phyloP scores from a whole-genome alignment of 2,329 filamentous ascomycete species.

The Fusarium sp. region DNA sequence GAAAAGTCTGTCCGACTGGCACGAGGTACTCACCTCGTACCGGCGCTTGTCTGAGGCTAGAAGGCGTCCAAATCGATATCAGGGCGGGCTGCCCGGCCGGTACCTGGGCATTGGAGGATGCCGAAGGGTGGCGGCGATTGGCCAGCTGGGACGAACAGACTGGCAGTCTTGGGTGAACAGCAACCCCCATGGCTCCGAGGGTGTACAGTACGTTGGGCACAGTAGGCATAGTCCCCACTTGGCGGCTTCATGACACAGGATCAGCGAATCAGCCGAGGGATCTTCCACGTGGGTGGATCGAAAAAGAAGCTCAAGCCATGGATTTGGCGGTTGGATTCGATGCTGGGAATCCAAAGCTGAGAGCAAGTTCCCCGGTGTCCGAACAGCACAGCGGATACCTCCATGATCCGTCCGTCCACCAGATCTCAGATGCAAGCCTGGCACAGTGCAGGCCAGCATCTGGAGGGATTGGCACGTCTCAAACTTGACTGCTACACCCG shows the following conservation, averaged over 20 bases:
- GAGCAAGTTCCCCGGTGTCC: slow-evolving; percentile 20
- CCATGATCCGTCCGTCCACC: slow-evolving; percentile 18
- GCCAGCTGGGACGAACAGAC: slow-evolving; percentile 16
- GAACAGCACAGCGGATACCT: slow-evolving; percentile 19
- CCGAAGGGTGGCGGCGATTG: slow-evolving; percentile 30
- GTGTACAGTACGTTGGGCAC: slow-evolving; percentile 31
- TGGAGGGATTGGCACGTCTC: slow-evolving; percentile 17
- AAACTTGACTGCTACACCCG: slow-evolving; percentile 2
- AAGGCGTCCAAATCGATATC: slow-evolving; percentile 32
- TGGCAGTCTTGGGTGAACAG: slow-evolving; percentile 16
- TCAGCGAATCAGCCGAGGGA: slow-evolving; percentile 34
- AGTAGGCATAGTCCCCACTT: slow-evolving; percentile 21
- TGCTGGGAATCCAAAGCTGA: slow-evolving; percentile 2
- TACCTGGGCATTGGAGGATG: slow-evolving; percentile 33
- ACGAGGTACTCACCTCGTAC: slow-evolving; percentile 12
- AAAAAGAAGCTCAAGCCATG: slow-evolving; percentile 15
- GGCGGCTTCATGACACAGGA: slow-evolving; percentile 25
- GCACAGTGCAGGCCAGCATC: slow-evolving; percentile 19
- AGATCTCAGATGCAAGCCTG: slow-evolving; percentile 28
- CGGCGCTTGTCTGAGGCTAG: slow-evolving; percentile 20
- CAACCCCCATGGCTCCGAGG: slow-evolving; percentile 12
- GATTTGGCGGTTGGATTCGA: slow-evolving; percentile 16
- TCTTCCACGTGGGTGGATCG: slow-evolving; percentile 37
- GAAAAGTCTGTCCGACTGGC: background rate
- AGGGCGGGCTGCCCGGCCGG: slow-evolving; percentile 23